phyloP scores from a whole-genome alignment of 2,329 filamentous ascomycete genomes.

The Fusarium tjaetaba region DNA sequence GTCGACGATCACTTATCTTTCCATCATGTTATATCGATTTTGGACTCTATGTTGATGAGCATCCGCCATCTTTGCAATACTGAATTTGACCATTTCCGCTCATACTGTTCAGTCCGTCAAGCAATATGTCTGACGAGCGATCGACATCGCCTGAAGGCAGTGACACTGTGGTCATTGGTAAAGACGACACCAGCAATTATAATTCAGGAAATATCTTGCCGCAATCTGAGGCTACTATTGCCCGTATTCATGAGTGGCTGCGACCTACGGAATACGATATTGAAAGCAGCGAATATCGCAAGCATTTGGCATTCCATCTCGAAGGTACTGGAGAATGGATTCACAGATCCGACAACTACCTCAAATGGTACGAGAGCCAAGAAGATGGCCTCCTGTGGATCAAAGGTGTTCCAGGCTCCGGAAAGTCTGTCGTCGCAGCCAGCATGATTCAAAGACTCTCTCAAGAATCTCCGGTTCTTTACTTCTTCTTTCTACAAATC shows the following conservation, averaged over 20 bases:
- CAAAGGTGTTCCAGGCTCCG: conserved; percentile 52
- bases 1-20: not conserved
- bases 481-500: conserved; percentile 55
- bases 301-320: conserved; percentile 26
- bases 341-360: not conserved
- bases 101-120: not conserved
- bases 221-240: conserved; percentile 37
- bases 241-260: conserved; percentile 32
- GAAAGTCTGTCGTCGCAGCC: conserved; percentile 51
- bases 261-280: conserved; percentile 29
- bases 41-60: not conserved
- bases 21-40: not conserved
- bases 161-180: conserved; percentile 18
- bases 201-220: conserved; percentile 48
- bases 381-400: conserved; percentile 37
- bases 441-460: conserved; percentile 34
- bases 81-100: no score
- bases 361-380: conserved; percentile 9
- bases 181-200: conserved; percentile 44
- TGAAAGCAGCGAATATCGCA: conserved; percentile 32
- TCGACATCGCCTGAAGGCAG: conserved; percentile 7
- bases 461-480: conserved; percentile 45
- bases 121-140: not conserved
- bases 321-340: conserved; percentile 30
- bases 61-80: not conserved